Base-by-base conservation (phyloP, 73 alveolate genomes). In the Paraurostyla sp. region DNA sequence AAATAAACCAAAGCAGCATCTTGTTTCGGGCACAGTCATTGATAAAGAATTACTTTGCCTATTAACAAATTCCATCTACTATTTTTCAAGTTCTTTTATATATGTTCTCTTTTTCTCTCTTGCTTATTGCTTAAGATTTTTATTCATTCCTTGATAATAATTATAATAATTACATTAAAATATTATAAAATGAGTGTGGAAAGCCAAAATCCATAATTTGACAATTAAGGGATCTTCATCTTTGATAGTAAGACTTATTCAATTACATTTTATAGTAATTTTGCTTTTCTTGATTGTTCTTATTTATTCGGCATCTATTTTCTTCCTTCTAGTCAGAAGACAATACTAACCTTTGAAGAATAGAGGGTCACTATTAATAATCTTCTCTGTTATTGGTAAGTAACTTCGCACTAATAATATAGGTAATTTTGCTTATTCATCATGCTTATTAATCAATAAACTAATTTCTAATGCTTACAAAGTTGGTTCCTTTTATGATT, bases 401-500 rank as follows among this genome's bases (percentile, higher is more conserved):
- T 18, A 16, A 25, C 18, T 18, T 25, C 9, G 22, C 13, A 29
- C 45, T 60, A 27, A 16, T 9, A 41, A 4, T 43, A 69, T 69
- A 69, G 84, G 84, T 18, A 69, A 69, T 40, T 69, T 69, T 38
- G 65, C 63, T 7, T 69, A 13, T 43, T 30, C 22, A 7, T 35
- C 45, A 4, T 9, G 49, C 35, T 38, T 33, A 13, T n/a, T 69
- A 13, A 63, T 43, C 46, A 69, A 69, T 69, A 69, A 69, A 69
- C 22, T 69, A 43, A 18, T 69, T 22, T 7, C 84, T 6, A 69
- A 69, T 29, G 84, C 84, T 22, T 69, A 38, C 35, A 38, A 41
- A 43, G 84, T 69, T 3, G 84, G 84, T 33, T 69, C 84, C 6
- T 69, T 69, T 63, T 69, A 41, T 43, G 84, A 69, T 32, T 60